Base-by-base conservation (phyloP, 352 stramenopile species). In the Globisporangium splendens region DNA sequence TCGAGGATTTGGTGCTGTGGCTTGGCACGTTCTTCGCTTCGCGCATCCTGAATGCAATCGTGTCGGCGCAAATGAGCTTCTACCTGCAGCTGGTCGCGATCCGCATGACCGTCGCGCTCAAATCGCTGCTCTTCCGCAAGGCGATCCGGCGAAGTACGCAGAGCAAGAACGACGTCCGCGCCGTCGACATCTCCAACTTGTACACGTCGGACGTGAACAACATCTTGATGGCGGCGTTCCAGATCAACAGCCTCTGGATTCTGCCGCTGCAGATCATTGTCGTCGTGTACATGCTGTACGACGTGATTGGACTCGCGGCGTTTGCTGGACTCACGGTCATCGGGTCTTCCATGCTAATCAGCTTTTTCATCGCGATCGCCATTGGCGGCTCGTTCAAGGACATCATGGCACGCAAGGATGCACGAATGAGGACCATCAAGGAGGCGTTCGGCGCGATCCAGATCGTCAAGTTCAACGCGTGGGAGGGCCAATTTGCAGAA, bases 381-480 rank as follows among this genome's bases (percentile, higher is more conserved):
- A 70, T 77, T 15, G 72, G 73, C 28, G 20, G 50, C 0, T 59
- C 85, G 1, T 89, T 96, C 66, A 70, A 81, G 31, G 54, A 67
- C 12, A 62, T 98, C 28, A 96, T 98, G 79, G 62, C 69, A 53
- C 65, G 77, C 17, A 94, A 91, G 48, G 96, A 99, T 66, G 59
- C 66, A 12, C 83, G 96, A 10, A 85, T 98, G 49, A 96, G 97
- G 61, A 43, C 88, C 0, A 86, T 96, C 33, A 97, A 91, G 54
- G 95, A 98, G 65, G 77, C 96, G 0, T 75, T 98, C 43, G 65
- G 79, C 17, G 82, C 86, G 12, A 98, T 98, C 58, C 91, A 98
- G 69, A 79, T 98, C 44, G 91, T 99, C 62, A 99, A 99, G 63
- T 66, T 98, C 1, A 97, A 98, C 72, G 83, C 83, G 8, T 96